Evolutionary conservation across 306 rosid genomes (phyloP).

Genomic region (Inga leiocalycina): DNA sequence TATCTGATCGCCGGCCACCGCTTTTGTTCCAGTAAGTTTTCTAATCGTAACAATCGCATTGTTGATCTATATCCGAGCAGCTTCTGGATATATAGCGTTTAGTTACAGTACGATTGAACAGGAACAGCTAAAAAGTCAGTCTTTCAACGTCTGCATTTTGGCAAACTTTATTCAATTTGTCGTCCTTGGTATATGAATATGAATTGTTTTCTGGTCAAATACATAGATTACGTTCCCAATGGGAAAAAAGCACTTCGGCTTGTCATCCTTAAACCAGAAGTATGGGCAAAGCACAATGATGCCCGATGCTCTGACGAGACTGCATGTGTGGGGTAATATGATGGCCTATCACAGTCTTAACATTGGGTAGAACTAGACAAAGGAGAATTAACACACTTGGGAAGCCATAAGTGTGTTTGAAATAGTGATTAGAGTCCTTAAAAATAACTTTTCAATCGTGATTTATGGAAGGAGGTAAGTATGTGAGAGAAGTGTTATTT

Average conservation of each 20-base stretch:
- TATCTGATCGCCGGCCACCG: not conserved
- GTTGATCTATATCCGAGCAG: not conserved
- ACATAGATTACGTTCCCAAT: not conserved
- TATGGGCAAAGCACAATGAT: too few species aligned
- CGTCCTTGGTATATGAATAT: not conserved
- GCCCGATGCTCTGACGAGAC: too few species aligned
- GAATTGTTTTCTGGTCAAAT: not conserved
- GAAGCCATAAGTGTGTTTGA: not conserved
- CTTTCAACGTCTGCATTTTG: not conserved
- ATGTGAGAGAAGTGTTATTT: too few species aligned
- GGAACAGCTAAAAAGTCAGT: not conserved
- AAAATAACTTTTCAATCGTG: too few species aligned
- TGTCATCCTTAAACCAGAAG: too few species aligned
- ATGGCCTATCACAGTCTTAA: too few species aligned
- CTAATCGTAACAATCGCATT: not conserved
- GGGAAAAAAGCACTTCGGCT: not conserved
- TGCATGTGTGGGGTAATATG: too few species aligned
- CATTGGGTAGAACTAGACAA: too few species aligned
- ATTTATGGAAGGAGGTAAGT: too few species aligned
- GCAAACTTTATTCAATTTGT: not conserved
- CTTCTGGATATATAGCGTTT: not conserved
- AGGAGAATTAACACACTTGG: not conserved
- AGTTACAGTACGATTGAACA: conserved; percentile 15
- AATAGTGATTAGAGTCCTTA: too few species aligned
- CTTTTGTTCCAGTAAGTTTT: not conserved